A percentile compares a stretch with the other conserved stretches of the same genome.
These are phyloP conservation scores for Fraxinus nigra DNA, from an alignment of 305 asterid species.

Conservation along the genomic window DNA sequence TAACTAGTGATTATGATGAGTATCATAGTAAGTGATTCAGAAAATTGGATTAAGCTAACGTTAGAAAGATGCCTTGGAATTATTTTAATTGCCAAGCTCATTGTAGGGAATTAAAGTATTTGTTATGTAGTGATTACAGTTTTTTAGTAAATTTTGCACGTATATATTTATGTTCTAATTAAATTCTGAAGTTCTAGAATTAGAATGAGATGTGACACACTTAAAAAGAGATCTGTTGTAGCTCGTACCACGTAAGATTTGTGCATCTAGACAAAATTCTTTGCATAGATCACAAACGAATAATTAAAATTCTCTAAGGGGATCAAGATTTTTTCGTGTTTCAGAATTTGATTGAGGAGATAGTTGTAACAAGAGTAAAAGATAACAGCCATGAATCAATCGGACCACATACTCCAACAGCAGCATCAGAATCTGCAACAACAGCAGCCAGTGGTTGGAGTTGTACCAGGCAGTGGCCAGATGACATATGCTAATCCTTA, in stretches of 20 bases:
- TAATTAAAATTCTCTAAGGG: background rate
- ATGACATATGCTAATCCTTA: slow-evolving; percentile 35
- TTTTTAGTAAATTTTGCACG: background rate
- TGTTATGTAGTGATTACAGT: background rate
- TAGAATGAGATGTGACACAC: background rate
- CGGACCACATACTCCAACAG: slow-evolving; percentile 37
- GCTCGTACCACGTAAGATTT: background rate
- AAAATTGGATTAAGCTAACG: background rate
- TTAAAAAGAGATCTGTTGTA: background rate
- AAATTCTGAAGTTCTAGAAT: background rate
- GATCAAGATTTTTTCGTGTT: background rate
- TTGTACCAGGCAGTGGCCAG: slow-evolving; percentile 25
- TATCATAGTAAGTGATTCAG: background rate
- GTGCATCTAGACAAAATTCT: background rate
- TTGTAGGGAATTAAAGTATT: background rate
- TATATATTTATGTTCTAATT: background rate
- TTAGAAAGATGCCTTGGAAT: background rate
- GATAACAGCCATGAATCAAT: slow-evolving; percentile 38
- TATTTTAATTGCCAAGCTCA: background rate
- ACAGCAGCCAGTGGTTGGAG: slow-evolving; percentile 31
- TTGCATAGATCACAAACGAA: background rate
- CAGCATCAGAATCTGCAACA: slow-evolving; percentile 29
- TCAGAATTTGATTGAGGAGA: slow-evolving; percentile 24
- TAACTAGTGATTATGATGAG: no score
- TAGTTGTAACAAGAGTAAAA: background rate